These are phyloP conservation scores for Amanita muscaria DNA, from an alignment of 768 basidiomycete species.

Conservation along the genomic window DNA sequence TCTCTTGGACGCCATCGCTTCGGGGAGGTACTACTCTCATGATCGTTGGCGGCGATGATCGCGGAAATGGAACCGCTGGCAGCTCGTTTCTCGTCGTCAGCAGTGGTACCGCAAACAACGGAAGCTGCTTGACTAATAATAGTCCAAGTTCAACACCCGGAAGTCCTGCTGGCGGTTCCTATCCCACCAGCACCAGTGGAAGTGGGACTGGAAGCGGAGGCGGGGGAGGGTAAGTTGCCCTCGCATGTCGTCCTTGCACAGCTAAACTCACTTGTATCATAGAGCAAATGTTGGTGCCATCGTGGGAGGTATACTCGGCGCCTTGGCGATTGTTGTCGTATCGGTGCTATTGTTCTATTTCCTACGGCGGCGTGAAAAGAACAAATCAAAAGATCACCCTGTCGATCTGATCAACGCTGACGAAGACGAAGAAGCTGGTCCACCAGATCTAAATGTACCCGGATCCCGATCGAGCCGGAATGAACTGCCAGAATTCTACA, in stretches of 20 bases:
- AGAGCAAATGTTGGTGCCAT: slow-evolving; percentile 35
- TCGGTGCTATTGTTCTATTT: slow-evolving; percentile 36
- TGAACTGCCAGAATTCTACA: slow-evolving; percentile 62
- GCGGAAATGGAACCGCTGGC: slow-evolving; percentile 63
- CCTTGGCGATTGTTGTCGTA: slow-evolving; percentile 37
- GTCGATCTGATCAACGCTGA: slow-evolving; percentile 61
- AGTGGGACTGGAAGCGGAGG: slow-evolving; percentile 21
- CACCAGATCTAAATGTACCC: slow-evolving; percentile 9
- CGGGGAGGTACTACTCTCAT: slow-evolving; percentile 59
- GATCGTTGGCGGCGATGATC: slow-evolving; percentile 55
- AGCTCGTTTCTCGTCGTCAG: slow-evolving; percentile 50
- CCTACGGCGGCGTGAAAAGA: slow-evolving; percentile 35
- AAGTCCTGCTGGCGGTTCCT: slow-evolving; percentile 63
- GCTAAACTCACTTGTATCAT: background rate
- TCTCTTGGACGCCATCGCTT: slow-evolving; percentile 57
- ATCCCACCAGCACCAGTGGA: slow-evolving; percentile 46
- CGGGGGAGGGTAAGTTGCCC: slow-evolving; percentile 12
- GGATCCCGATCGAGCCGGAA: slow-evolving; percentile 19
- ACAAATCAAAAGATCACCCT: slow-evolving; percentile 44
- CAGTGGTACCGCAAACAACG: slow-evolving; percentile 38
- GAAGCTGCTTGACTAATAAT: slow-evolving; percentile 42
- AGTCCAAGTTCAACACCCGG: slow-evolving; percentile 78
- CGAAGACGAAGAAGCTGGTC: slow-evolving; percentile 42
- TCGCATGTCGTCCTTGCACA: background rate
- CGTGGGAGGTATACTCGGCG: slow-evolving; percentile 50